A percentile compares a stretch with the other conserved stretches of the same genome.
Conservation (phyloP, 1,139 yeast species). For the Magnusiomyces magnusii region DNA sequence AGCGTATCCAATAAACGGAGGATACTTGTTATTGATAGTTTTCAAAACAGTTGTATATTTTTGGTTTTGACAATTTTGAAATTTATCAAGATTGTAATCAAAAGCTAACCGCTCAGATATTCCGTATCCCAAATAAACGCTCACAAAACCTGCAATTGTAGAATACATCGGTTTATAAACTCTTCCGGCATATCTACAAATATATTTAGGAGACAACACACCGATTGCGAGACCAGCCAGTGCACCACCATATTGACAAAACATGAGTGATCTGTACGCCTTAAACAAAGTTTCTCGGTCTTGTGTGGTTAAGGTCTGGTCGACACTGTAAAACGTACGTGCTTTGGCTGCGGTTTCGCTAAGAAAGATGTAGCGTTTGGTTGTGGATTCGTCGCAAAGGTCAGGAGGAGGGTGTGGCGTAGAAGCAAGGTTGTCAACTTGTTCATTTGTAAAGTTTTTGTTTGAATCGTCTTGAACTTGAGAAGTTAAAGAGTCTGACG, state of each 20-base stretch:
- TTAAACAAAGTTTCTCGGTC: conserved; percentile 10
- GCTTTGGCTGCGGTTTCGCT: conserved; percentile 9
- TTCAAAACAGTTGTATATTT: conserved; percentile 2
- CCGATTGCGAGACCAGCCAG: conserved; percentile 11
- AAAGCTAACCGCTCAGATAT: conserved; percentile 6
- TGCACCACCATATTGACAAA: conserved; percentile 13
- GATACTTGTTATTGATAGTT: conserved; percentile 6
- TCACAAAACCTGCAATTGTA: conserved; percentile 6
- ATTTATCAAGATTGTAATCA: conserved; percentile 2
- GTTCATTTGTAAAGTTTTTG: background rate
- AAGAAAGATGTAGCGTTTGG: conserved; percentile 2
- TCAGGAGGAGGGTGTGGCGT: conserved; percentile 14
- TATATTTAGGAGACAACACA: conserved; percentile 8
- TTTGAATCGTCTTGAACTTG: background rate
- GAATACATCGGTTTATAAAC: conserved; percentile 10
- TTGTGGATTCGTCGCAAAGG: background rate
- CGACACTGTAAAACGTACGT: conserved; percentile 13
- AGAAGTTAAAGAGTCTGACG: background rate
- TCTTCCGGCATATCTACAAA: conserved; percentile 8
- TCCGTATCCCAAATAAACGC: conserved; percentile 6
- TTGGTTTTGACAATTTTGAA: conserved; percentile 7
- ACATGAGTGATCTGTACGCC: conserved; percentile 12
- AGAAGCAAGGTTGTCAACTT: conserved; percentile 9
- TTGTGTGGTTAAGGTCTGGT: conserved; percentile 5
- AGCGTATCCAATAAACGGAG: conserved; percentile 14